Base-by-base conservation (phyloP, 148 eudicot genomes). In the Camellia granthamiana region DNA sequence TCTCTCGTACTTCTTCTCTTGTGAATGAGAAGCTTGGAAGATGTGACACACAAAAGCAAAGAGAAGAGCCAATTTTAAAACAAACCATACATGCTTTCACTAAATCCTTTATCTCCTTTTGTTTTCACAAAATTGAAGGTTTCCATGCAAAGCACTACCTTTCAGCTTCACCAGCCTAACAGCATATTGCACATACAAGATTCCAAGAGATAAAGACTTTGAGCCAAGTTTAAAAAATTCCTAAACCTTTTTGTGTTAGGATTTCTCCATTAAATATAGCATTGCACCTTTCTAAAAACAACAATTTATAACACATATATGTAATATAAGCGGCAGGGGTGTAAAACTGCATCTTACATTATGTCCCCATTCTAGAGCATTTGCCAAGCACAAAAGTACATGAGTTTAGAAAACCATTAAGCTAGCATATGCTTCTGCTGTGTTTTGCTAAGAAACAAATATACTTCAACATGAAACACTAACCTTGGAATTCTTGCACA, bases 401-500 rank as follows among this genome's bases (percentile, higher is more conserved):
- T 3, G 14, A 64, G 30, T 2, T 64, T 54, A 75, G 65, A 11
- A 60, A 11, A 47, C 46, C 72, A n/a, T 47, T 38, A 8, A 21
- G 51, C 21, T n/a, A n/a, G 23, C 46, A 41, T 56, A 70, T 38
- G 56, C 4, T 6, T 74, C 21, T 21, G 15, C 18, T 19, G 16
- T 72, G 23, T 6, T 16, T 4, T 52, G 61, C 72, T 15, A 41
- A 38, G 42, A 15, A n/a, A 52, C 8, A 80, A 30, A 59, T 12
- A 61, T 46, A 47, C 19, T 76, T 52, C 51, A 65, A 51, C 6
- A 49, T 23, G 19, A 71, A 16, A 44, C 5, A 77, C 93, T 83
- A 79, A 96, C 98, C 99, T 93, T 72, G 99, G 99, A 80, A 96
- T 96, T 86, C 99, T 91, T 59, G 99, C 99, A 90, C 99, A 96